Percentiles rank a stretch among this genome's conserved stretches.
phyloP scores from a whole-genome alignment of 2,329 filamentous ascomycete species.

The Phialemonium atrogriseum region DNA sequence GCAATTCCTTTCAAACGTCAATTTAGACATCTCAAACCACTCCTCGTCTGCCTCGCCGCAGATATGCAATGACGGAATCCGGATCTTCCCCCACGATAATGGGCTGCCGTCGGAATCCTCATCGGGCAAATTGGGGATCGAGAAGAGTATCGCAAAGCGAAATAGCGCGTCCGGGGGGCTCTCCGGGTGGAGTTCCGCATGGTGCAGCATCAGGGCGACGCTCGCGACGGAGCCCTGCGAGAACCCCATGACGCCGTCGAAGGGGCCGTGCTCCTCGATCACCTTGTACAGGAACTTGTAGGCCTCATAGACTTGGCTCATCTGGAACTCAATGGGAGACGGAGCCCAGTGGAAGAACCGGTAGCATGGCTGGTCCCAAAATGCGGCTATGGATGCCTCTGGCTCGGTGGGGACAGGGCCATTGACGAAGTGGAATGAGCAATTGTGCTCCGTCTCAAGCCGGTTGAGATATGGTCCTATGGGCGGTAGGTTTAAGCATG shows the following conservation, averaged over 20 bases:
- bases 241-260: constrained; percentile 6
- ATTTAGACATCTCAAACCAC: constrained; percentile 1
- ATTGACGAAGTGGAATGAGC: constrained; percentile 4
- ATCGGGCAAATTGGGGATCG: constrained; percentile 1
- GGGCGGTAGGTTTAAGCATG: not conserved
- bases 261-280: constrained; percentile 3
- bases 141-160: constrained; percentile 5
- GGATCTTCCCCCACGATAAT: constrained; percentile 2
- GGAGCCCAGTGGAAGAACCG: constrained; percentile 6
- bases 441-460: constrained; percentile 4
- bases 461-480: constrained; percentile 4
- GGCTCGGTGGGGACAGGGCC: constrained; percentile 1
- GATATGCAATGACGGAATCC: constrained; percentile 3
- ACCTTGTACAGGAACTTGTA: constrained; percentile 2
- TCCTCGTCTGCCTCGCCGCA: constrained; percentile 2
- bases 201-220: constrained; percentile 4
- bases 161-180: not conserved
- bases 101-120: not conserved
- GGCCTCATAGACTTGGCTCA: constrained; percentile 1
- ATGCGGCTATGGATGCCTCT: constrained; percentile 3
- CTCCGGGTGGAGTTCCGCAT: constrained; percentile 3
- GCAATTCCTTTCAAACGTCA: constrained; percentile 3
- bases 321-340: constrained; percentile 2
- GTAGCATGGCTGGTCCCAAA: constrained; percentile 5
- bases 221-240: constrained; percentile 4